Conservation (phyloP, 306 rosid species). For the Begonia masoniana region DNA sequence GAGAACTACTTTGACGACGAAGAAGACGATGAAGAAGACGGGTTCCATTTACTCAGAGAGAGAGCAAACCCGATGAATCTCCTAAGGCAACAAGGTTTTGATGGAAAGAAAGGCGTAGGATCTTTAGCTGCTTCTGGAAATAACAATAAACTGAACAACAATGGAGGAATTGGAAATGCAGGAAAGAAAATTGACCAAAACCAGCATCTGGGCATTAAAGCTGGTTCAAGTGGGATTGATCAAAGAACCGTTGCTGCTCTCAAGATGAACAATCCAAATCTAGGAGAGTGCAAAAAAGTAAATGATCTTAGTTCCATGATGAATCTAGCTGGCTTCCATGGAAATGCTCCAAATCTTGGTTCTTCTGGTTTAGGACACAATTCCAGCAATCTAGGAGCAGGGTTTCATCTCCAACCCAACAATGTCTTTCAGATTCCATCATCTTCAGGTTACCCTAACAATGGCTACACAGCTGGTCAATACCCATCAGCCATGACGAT, state of each 20-base stretch:
- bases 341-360: conserved; percentile 23
- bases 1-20: conserved; percentile 17
- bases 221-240: conserved; percentile 28
- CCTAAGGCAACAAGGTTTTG: conserved; percentile 34
- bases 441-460: no score
- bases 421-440: no score
- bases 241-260: conserved; percentile 56
- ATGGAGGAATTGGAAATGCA: conserved; percentile 13
- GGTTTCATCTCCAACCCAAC: conserved; percentile 1
- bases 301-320: conserved; percentile 58
- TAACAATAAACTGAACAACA: conserved; percentile 17
- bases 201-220: conserved; percentile 33
- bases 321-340: conserved; percentile 68
- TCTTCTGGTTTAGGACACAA: no score
- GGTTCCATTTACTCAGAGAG: conserved; percentile 35
- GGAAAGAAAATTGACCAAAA: conserved; percentile 34
- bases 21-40: conserved; percentile 39
- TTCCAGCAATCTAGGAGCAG: conserved; percentile 19
- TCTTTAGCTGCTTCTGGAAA: no score
- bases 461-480: conserved; percentile 23
- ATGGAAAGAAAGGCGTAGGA: no score
- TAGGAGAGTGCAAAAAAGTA: conserved; percentile 36
- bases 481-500: conserved; percentile 37
- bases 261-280: conserved; percentile 29
- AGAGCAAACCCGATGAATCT: conserved; percentile 32